phyloP scores from a whole-genome alignment of 495 filamentous ascomycete species.

The Poronia punctata region DNA sequence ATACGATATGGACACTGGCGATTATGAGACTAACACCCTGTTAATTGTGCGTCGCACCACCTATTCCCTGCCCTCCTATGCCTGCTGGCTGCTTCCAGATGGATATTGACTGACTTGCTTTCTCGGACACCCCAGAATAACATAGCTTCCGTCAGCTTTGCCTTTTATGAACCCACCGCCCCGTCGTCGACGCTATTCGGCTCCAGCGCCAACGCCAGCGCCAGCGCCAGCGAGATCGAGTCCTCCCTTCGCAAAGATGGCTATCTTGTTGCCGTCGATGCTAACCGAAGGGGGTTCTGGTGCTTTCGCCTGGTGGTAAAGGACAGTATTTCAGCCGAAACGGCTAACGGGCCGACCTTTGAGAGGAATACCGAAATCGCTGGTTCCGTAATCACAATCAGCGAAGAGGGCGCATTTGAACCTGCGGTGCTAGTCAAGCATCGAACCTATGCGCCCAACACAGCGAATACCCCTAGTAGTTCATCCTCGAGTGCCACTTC shows the following conservation, averaged over 20 bases:
- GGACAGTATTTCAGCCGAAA: slow-evolving; percentile 18
- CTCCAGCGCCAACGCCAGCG: slow-evolving; percentile 31
- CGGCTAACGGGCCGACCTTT: slow-evolving; percentile 23
- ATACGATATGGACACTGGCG: slow-evolving; percentile 47
- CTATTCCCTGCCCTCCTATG: not conserved
- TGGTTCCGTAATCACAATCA: slow-evolving; percentile 32
- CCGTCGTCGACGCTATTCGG: slow-evolving; percentile 31
- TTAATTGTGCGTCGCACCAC: slow-evolving; percentile 34
- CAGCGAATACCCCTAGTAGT: slow-evolving; percentile 39
- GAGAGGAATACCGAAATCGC: slow-evolving; percentile 29
- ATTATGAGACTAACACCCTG: slow-evolving; percentile 48
- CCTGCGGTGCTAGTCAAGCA: slow-evolving; percentile 37
- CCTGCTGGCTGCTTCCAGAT: too few relatives aligned
- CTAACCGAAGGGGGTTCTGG: slow-evolving; percentile 42
- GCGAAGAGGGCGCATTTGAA: slow-evolving; percentile 40
- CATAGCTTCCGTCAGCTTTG: slow-evolving; percentile 37
- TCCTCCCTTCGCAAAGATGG: slow-evolving; percentile 41
- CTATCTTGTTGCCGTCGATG: slow-evolving; percentile 43
- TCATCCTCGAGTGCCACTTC: slow-evolving; percentile 37
- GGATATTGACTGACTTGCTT: too few relatives aligned
- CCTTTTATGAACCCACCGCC: slow-evolving; percentile 40
- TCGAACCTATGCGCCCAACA: slow-evolving; percentile 27
- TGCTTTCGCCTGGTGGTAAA: slow-evolving; percentile 37
- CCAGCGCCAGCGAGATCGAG: slow-evolving; percentile 38
- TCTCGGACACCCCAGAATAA: slow-evolving; percentile 32